Base-by-base conservation (phyloP, 768 basidiomycete genomes). In the Lentinula lateritia region DNA sequence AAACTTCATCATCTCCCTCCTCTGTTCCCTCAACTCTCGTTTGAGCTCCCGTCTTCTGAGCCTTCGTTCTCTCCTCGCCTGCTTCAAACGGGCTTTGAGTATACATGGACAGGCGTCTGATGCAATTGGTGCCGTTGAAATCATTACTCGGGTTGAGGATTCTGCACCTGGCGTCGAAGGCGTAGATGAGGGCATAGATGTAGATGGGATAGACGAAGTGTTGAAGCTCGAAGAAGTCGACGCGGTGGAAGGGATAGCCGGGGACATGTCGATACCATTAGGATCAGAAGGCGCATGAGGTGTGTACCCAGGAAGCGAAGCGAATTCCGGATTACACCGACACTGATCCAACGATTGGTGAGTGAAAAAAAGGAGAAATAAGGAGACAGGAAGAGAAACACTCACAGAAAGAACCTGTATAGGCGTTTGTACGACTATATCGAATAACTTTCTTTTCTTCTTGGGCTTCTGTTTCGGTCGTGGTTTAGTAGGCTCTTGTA, bases 361-460 rank as follows among this genome's bases (percentile, higher is more conserved):
- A 58, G 56, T 23, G 15, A 35, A 34, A 61, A 55, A 52, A 10
- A 28, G 2, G 7, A 36, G n/a, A 16, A 5, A 56, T 12, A 10
- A 15, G 36, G 32, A 16, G 20, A 46, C 34, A 18, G 52, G 34
- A 55, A 59, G 45, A 45, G 39, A 54, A 54, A 77, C 12, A 56
- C 89, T 76, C 63, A 93, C 92, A 16, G 95, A 95, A 57, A 97
- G 83, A 53, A 98, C 86, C 60, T 92, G 88, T 41, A 97, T 81
- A 0, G 94, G 93, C 0, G 86, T 87, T 70, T 93, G 89, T 62
- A 95, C 83, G 34, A 90, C 84, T 65, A 95, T 92, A 70, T 95
- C 95, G 71, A 89, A 93, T 67, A 92, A 72, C 74, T 92, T 96
- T 65, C 85, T 81, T 73, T 83, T 89, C 38, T 90, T 89, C 39